Conservation (phyloP, 2,329 filamentous ascomycete genomes). For the Penicillium sp. region DNA sequence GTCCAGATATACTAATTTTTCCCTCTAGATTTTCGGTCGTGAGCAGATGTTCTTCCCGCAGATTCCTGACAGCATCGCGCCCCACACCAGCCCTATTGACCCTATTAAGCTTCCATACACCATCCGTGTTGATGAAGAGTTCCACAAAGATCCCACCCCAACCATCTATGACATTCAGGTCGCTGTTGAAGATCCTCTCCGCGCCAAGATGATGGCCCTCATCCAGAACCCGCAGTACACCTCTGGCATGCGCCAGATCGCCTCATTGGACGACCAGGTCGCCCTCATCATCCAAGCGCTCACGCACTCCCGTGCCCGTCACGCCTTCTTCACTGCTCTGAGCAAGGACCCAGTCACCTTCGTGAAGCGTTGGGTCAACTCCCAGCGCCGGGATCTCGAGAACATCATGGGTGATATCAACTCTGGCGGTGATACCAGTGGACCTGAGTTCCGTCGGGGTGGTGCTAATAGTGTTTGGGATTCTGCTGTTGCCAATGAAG, state of each 20-base stretch:
- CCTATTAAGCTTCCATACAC: constrained; percentile 87
- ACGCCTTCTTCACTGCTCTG: constrained; percentile 79
- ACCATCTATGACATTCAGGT: constrained; percentile 92
- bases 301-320: constrained; percentile 81
- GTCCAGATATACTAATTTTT: constrained; percentile 4
- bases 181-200: constrained; percentile 77
- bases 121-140: constrained; percentile 85
- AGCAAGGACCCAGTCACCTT: constrained; percentile 81
- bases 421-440: constrained; percentile 52
- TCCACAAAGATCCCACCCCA: constrained; percentile 70
- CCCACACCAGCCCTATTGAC: constrained; percentile 75
- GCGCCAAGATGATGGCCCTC: constrained; percentile 64
- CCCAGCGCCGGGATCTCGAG: constrained; percentile 87
- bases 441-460: constrained; percentile 46
- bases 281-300: constrained; percentile 81
- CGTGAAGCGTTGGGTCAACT: constrained; percentile 82
- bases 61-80: constrained; percentile 75
- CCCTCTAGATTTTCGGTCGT: constrained; percentile 65
- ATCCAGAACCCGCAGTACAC: constrained; percentile 70
- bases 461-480: constrained; percentile 65
- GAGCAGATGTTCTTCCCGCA: constrained; percentile 83
- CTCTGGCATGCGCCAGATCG: constrained; percentile 72
- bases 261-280: constrained; percentile 78
- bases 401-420: constrained; percentile 81
- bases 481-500: constrained; percentile 60